phyloP scores from a whole-genome alignment of 1,139 yeast genomes.

The Lodderomyces parapsilosis region DNA sequence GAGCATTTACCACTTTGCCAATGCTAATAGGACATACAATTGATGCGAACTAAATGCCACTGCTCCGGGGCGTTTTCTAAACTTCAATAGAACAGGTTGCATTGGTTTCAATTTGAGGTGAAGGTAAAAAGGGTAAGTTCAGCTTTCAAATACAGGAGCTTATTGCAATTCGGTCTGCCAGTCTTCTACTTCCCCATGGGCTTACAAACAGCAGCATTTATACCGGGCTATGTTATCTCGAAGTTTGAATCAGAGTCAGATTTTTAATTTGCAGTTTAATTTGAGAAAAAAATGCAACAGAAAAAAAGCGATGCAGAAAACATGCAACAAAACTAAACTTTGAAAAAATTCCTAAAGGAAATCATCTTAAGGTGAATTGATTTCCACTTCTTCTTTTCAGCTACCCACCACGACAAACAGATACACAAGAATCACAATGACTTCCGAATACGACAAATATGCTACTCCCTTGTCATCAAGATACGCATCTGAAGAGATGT shows the following conservation, averaged over 20 bases:
- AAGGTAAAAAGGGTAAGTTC: too few relatives aligned
- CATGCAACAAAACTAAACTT: background rate
- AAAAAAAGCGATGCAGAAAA: background rate
- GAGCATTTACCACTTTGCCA: background rate
- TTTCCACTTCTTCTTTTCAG: background rate
- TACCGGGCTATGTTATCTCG: background rate
- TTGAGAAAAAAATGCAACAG: background rate
- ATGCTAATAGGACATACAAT: too few relatives aligned
- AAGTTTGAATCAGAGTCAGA: background rate
- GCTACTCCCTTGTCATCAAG: slow-evolving; percentile 93
- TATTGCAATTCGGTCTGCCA: too few relatives aligned
- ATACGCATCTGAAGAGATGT: slow-evolving; percentile 98
- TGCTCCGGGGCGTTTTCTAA: too few relatives aligned
- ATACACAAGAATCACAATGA: slow-evolving; percentile 7
- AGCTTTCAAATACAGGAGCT: too few relatives aligned
- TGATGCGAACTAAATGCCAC: too few relatives aligned
- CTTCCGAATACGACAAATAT: slow-evolving; percentile 63
- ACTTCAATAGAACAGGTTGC: too few relatives aligned
- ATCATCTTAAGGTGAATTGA: too few relatives aligned
- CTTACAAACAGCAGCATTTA: background rate
- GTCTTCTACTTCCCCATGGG: too few relatives aligned
- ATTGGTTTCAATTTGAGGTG: too few relatives aligned
- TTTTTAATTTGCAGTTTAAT: background rate
- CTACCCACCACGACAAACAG: background rate
- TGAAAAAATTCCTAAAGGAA: background rate